These are phyloP conservation scores for Mycena maculata DNA, from an alignment of 768 basidiomycete species.

Conservation along the genomic window DNA sequence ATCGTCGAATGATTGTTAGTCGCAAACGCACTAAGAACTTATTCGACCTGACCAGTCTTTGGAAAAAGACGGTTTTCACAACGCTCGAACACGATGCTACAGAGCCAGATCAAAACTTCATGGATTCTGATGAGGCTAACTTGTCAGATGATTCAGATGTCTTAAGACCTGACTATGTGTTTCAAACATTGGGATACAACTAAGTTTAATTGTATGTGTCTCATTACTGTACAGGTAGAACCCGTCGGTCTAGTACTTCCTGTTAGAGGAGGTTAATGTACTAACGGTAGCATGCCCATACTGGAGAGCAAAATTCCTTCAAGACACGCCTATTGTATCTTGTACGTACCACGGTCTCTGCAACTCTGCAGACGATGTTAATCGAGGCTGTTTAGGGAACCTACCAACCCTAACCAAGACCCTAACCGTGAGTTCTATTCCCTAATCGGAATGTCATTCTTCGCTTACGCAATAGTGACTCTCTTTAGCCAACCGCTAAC, in stretches of 20 bases:
- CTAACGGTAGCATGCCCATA: too few relatives aligned
- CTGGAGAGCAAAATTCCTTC: too few relatives aligned
- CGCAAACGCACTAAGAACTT: slow-evolving; percentile 39
- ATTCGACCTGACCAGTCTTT: slow-evolving; percentile 40
- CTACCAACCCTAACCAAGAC: not conserved
- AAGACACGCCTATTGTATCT: too few relatives aligned
- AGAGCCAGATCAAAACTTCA: not conserved
- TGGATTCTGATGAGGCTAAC: not conserved
- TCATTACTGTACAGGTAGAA: not conserved
- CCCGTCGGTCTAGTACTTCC: not conserved
- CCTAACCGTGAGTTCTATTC: slow-evolving; percentile 4
- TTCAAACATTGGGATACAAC: not conserved
- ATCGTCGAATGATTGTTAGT: slow-evolving; percentile 30
- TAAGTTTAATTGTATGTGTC: not conserved
- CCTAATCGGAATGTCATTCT: slow-evolving; percentile 1
- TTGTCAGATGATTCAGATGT: not conserved
- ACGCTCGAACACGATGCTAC: slow-evolving; percentile 24
- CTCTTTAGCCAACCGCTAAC: not conserved
- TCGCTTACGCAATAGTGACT: not conserved
- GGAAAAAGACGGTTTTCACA: slow-evolving; percentile 37
- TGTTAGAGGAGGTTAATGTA: not conserved
- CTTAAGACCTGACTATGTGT: not conserved
- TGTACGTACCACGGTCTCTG: not conserved
- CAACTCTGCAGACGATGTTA: not conserved
- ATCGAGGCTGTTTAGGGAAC: not conserved